phyloP scores from a whole-genome alignment of 306 rosid genomes.

The Erythrophleum fordii region DNA sequence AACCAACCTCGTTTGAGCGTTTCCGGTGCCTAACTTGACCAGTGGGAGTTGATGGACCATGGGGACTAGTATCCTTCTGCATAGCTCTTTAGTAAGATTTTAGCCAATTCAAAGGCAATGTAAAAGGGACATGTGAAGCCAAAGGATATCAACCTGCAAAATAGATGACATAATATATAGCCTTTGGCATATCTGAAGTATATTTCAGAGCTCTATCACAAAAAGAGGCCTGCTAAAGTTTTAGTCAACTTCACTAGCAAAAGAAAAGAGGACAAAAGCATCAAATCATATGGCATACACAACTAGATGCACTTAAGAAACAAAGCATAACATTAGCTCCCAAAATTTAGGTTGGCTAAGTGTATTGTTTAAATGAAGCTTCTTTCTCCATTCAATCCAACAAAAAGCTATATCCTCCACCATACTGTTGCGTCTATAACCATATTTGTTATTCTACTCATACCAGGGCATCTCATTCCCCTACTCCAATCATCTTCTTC shows the following conservation, averaged over 20 bases:
- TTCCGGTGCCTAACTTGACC: constrained; percentile 67
- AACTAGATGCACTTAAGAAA: neutral
- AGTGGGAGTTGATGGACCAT: constrained; percentile 45
- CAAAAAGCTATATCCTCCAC: constrained; percentile 1
- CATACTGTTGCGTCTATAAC: constrained; percentile 1
- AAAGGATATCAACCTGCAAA: constrained; percentile 52
- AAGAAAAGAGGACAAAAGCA: neutral
- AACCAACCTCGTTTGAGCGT: constrained; percentile 78
- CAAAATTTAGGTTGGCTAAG: neutral
- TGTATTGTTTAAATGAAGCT: neutral
- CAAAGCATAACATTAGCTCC: neutral
- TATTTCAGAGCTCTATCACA: constrained; percentile 11
- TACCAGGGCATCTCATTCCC: neutral
- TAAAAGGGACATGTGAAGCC: constrained; percentile 35
- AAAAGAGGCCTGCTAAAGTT: constrained; percentile 23
- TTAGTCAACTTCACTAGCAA: constrained; percentile 19
- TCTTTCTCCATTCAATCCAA: constrained; percentile 1
- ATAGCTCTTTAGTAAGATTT: constrained; percentile 49
- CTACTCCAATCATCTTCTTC: neutral
- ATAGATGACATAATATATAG: constrained; percentile 32
- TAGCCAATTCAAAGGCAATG: constrained; percentile 42
- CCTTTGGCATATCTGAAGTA: constrained; percentile 13
- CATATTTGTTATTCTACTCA: constrained; percentile 4
- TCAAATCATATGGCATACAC: constrained; percentile 12
- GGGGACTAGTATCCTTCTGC: constrained; percentile 60